Base-by-base conservation (phyloP, 805 yeast species). In the Zygotorulaspora florentina region DNA sequence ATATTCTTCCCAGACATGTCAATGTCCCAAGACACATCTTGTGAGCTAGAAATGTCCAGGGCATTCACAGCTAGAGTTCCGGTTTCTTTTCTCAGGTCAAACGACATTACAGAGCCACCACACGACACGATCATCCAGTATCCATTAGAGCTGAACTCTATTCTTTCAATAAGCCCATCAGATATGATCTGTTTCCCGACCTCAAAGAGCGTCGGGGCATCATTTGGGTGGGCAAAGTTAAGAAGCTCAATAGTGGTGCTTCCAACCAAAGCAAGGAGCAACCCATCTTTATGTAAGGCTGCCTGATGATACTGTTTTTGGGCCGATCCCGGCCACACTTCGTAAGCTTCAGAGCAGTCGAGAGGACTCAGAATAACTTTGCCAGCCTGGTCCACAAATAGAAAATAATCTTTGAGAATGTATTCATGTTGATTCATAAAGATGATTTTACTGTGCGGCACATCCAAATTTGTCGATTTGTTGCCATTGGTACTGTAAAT, bases 281-380 rank as follows among this genome's bases (percentile, higher is more conserved):
- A 39, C 4, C 75, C 74, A 52, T 71, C 75, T 33, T 63, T 66
- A 47, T 71, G 75, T 13, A 67, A 35, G 2, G 46, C 42, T 10
- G 49, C 52, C 16, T 38, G 42, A 18, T 35, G 38, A 33, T 31
- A 45, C 15, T 42, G 20, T 11, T 40, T 34, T 11, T 31, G 35
- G 1, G 34, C 17, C 10, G n/a, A 16, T 6, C 52, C 48, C 12
- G 39, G 39, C 9, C 43, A 35, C 6, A 48, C 33, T 16, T 39
- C 7, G 23, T 9, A 29, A 17, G 47, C 43, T 3, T 33, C 34
- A 28, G 42, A 38, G 33, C 52, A 39, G 33, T 48, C 47, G 12
- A 48, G 33, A 5, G 52, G 43, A 13, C 47, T 44, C 23, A 33
- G 46, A 2, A 48, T 54, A 15, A 54, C 37, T 10, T 45, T 46